These are phyloP conservation scores for Monilinia vaccinii-corymbosi DNA, from an alignment of 2,329 filamentous ascomycete genomes.

Conservation along the genomic window DNA sequence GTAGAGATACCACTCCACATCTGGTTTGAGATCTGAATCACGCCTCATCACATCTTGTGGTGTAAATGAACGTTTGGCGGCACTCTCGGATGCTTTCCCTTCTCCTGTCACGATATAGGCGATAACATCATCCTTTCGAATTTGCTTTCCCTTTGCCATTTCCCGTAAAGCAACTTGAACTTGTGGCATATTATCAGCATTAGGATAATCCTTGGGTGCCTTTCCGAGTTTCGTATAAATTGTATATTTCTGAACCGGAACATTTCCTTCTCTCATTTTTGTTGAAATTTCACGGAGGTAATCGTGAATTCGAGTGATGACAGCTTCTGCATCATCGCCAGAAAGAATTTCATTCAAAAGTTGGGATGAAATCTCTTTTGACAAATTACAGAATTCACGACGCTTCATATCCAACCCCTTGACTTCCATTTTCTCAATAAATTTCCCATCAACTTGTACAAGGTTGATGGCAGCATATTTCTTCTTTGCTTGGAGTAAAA, in stretches of 20 bases:
- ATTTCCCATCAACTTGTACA: constrained; percentile 80
- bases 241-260: constrained; percentile 81
- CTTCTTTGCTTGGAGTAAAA: constrained; percentile 95
- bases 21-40: constrained; percentile 67
- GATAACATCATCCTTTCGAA: constrained; percentile 93
- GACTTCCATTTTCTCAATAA: constrained; percentile 89
- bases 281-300: constrained; percentile 76
- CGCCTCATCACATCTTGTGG: constrained; percentile 76
- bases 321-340: constrained; percentile 81
- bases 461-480: constrained; percentile 98
- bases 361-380: constrained; percentile 86
- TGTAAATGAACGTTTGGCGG: constrained; percentile 83
- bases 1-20: constrained; percentile 96
- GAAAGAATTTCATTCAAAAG: constrained; percentile 92
- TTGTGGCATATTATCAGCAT: constrained; percentile 90
- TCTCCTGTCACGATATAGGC: constrained; percentile 87
- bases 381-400: constrained; percentile 90
- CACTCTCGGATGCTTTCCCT: constrained; percentile 51
- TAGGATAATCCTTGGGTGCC: constrained; percentile 84
- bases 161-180: constrained; percentile 91
- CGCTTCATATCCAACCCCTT: constrained; percentile 98
- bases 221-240: constrained; percentile 98
- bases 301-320: constrained; percentile 85
- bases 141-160: constrained; percentile 72
- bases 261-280: constrained; percentile 73